Percentiles rank a stretch among this genome's conserved stretches.
Evolutionary conservation across 257 asterid species (phyloP).

Genomic region (Ajuga chamaepitys): DNA sequence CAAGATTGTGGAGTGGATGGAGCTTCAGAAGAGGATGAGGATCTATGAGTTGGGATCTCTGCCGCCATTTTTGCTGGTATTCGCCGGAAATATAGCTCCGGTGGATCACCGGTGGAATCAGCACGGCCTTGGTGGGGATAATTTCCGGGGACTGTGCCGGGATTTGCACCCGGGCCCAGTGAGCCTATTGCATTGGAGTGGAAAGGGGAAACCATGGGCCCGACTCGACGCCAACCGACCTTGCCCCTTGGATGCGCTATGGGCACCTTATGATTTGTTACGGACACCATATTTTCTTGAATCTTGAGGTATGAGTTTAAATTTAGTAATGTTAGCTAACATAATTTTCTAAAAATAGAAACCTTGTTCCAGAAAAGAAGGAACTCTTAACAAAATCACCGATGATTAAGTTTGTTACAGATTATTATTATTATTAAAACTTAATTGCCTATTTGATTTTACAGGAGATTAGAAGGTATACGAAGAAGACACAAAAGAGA

Average conservation of each 20-base stretch:
- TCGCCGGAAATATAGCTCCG: conserved; percentile 81
- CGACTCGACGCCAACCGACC: conserved; percentile 63
- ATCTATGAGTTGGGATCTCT: conserved; percentile 85
- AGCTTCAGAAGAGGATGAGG: conserved; percentile 88
- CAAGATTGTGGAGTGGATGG: conserved; percentile 90
- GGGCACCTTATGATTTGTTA: conserved; percentile 93
- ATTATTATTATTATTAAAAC: too few relatives aligned
- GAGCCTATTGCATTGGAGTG: conserved; percentile 92
- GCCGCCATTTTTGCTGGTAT: conserved; percentile 85
- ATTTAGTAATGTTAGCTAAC: too few relatives aligned
- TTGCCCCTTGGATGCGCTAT: conserved; percentile 78
- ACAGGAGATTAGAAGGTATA: neutral
- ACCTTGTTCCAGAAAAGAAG: too few relatives aligned
- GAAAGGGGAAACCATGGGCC: conserved; percentile 95
- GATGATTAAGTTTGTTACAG: too few relatives aligned
- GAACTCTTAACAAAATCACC: too few relatives aligned
- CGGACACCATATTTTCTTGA: conserved; percentile 48
- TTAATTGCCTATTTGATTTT: neutral
- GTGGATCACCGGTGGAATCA: conserved; percentile 98
- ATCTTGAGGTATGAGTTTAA: conserved; percentile 38
- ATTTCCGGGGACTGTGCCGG: conserved; percentile 75
- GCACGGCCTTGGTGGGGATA: conserved; percentile 96
- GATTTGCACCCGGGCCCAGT: conserved; percentile 91
- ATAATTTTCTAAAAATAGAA: too few relatives aligned
- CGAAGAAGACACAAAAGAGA: conserved; percentile 26